Percentiles rank a stretch among this genome's conserved stretches.
Evolutionary conservation across 2,329 filamentous ascomycete species (phyloP).

Genomic region (Sporothrix schenckii): DNA sequence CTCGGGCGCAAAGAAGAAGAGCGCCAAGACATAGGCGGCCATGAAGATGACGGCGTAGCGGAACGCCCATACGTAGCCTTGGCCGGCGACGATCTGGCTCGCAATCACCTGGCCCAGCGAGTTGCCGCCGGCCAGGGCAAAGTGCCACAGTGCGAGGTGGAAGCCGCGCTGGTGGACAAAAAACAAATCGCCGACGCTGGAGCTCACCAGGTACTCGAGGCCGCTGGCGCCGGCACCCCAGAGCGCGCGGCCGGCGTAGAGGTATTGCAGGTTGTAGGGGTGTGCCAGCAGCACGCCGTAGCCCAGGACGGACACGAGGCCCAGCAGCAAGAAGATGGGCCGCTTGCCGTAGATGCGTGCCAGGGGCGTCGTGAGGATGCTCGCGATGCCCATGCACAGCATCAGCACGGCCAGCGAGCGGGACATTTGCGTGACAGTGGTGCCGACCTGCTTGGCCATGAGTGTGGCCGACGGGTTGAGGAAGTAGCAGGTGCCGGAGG

Average conservation of each 20-base stretch:
- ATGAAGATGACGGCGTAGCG: slow-evolving; percentile 18
- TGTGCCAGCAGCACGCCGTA: slow-evolving; percentile 32
- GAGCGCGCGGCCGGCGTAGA: slow-evolving; percentile 36
- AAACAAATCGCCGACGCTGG: slow-evolving; percentile 59
- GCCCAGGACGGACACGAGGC: slow-evolving; percentile 39
- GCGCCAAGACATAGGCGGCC: slow-evolving; percentile 42
- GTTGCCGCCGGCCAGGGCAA: slow-evolving; percentile 23
- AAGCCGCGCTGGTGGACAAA: slow-evolving; percentile 57
- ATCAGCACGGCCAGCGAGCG: slow-evolving; percentile 43
- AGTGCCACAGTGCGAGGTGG: slow-evolving; percentile 40
- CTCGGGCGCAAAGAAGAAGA: slow-evolving; percentile 49
- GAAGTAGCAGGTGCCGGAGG: slow-evolving; percentile 38
- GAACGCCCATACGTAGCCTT: slow-evolving; percentile 19
- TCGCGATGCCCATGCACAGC: slow-evolving; percentile 74
- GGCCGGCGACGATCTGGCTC: slow-evolving; percentile 15
- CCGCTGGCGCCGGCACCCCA: slow-evolving; percentile 39
- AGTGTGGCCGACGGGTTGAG: slow-evolving; percentile 44
- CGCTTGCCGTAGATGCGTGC: slow-evolving; percentile 42
- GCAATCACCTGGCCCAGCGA: slow-evolving; percentile 28
- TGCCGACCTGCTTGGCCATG: slow-evolving; percentile 39
- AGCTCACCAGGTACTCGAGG: slow-evolving; percentile 47
- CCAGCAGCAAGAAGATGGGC: slow-evolving; percentile 41
- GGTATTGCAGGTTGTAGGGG: slow-evolving; percentile 35
- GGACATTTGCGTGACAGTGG: slow-evolving; percentile 43
- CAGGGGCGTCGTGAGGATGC: slow-evolving; percentile 45